A percentile compares a stretch with the other conserved stretches of the same genome.
Conservation (phyloP, 345 rosid species). For the Arabidopsis thaliana region TAIR10.1 NC_003076.8:24069501-24070000, state of each 20-base stretch:
- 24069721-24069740: not conserved
- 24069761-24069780: not conserved
- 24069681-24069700: not conserved
- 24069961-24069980: not conserved
- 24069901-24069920: not conserved
- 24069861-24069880: not conserved
- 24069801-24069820: not conserved
- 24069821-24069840: not conserved
- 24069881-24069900: not conserved
- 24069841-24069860: not conserved
- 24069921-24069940: not conserved
- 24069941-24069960: not conserved
- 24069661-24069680: not conserved
- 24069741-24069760: not conserved
- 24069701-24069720: not conserved
- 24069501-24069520: not conserved
- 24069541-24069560: not conserved
- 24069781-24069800: not conserved
- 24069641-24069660: not conserved
- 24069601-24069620: slow-evolving; percentile 26
- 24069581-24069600: slow-evolving; percentile 22
- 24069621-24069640: slow-evolving; percentile 27
- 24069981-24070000: too few relatives aligned
- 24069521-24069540: slow-evolving; percentile 8
- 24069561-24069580: not conserved